Conservation (phyloP, 2,329 filamentous ascomycete species). For the Pseudopyricularia cyperi region DNA sequence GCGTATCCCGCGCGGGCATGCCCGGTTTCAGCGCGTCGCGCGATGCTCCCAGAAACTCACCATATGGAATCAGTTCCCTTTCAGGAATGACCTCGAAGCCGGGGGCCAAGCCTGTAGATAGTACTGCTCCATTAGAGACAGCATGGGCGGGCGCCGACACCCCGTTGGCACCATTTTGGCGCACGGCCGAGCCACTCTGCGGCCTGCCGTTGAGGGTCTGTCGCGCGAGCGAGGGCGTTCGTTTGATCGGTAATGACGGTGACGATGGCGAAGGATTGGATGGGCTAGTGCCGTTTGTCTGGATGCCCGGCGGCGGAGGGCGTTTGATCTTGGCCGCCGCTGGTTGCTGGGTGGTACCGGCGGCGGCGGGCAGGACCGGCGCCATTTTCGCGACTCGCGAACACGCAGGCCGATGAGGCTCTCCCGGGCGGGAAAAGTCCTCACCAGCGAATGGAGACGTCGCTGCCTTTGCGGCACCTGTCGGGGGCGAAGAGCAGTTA, state of each 20-base stretch:
- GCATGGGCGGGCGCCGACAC: slow-evolving; percentile 31
- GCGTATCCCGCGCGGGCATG: not conserved
- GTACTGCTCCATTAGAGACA: slow-evolving; percentile 38
- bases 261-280: slow-evolving; percentile 49
- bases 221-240: slow-evolving; percentile 34
- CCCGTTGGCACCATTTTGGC: slow-evolving; percentile 45
- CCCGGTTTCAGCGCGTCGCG: not conserved
- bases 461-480: not conserved
- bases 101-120: slow-evolving; percentile 30
- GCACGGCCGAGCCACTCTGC: slow-evolving; percentile 20
- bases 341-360: slow-evolving; percentile 19
- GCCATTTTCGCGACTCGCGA: slow-evolving; percentile 27
- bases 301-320: slow-evolving; percentile 50
- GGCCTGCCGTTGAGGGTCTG: slow-evolving; percentile 30
- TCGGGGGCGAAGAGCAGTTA: not conserved
- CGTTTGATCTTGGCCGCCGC: slow-evolving; percentile 50
- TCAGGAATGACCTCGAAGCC: slow-evolving; percentile 24
- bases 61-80: slow-evolving; percentile 36
- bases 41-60: slow-evolving; percentile 20
- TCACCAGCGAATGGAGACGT: not conserved
- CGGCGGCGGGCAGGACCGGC: slow-evolving; percentile 27
- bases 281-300: slow-evolving; percentile 48
- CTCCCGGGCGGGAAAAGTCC: not conserved
- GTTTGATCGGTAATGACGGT: slow-evolving; percentile 41
- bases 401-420: not conserved